These are phyloP conservation scores for Panicum hallii DNA, from an alignment of 202 grass and related monocot species.

Conservation along the genomic window DNA sequence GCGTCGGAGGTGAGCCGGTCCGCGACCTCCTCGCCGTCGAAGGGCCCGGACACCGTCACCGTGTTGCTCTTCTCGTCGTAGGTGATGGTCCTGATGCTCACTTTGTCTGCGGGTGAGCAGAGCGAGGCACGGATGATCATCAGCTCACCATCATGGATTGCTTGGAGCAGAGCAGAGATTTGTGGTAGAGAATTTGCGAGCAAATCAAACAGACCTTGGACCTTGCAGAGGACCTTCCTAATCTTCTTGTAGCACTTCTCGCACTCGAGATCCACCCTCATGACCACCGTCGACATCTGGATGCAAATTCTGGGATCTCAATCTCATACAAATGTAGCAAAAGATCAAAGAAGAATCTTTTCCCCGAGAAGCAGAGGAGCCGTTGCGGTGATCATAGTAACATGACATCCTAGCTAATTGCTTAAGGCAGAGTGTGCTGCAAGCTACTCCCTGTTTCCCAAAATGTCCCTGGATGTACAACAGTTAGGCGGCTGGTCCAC, in stretches of 20 bases:
- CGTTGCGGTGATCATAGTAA: background rate
- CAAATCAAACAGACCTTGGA: constrained; percentile 59
- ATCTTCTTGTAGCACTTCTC: constrained; percentile 80
- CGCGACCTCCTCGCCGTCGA: constrained; percentile 69
- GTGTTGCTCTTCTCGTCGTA: constrained; percentile 74
- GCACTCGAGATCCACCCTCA: constrained; percentile 86
- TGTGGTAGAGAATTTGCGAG: background rate
- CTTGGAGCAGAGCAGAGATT: background rate
- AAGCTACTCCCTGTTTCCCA: background rate
- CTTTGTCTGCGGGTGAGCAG: constrained; percentile 45
- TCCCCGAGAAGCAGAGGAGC: background rate
- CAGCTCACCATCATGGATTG: background rate
- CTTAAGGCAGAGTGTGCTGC: background rate
- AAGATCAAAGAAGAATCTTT: background rate
- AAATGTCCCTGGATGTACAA: constrained; percentile 1
- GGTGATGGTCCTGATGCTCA: constrained; percentile 59
- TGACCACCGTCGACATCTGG: constrained; percentile 68
- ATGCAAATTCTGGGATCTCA: background rate
- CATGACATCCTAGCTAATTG: constrained; percentile 16
- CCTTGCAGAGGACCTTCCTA: constrained; percentile 76
- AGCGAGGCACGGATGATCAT: background rate
- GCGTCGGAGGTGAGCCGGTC: constrained; percentile 63
- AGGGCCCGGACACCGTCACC: constrained; percentile 72
- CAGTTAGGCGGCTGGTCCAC: constrained; percentile 16
- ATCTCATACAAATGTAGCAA: background rate